Conservation (phyloP, 305 asterid genomes). For the Lippia alba region DNA sequence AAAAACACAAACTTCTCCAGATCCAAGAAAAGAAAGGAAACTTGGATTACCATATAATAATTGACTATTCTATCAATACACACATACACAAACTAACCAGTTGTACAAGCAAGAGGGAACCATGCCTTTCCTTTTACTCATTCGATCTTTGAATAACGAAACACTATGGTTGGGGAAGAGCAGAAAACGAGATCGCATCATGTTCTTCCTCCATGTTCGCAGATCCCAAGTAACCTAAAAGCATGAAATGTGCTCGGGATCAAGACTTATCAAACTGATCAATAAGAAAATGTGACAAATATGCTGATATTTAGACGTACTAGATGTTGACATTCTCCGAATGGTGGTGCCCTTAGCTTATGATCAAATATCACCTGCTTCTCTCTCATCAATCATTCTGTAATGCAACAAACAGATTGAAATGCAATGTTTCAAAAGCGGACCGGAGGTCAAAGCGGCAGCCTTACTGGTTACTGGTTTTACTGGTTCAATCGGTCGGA, state of each 20-base stretch:
- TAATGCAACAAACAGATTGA: slow-evolving; percentile 17
- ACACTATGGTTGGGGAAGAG: slow-evolving; percentile 10
- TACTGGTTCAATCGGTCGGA: no score
- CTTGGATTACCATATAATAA: background rate
- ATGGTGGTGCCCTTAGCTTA: slow-evolving; percentile 5
- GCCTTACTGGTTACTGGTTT: no score
- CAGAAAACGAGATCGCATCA: slow-evolving; percentile 19
- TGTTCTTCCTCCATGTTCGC: slow-evolving; percentile 4
- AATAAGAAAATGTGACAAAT: background rate
- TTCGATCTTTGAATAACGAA: background rate
- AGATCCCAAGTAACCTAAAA: background rate
- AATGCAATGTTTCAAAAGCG: no score
- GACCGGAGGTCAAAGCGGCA: no score
- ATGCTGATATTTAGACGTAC: background rate
- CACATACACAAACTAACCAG: background rate
- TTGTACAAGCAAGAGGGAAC: background rate
- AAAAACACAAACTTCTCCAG: slow-evolving; percentile 6
- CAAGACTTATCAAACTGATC: background rate
- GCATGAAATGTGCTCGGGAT: slow-evolving; percentile 8
- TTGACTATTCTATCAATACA: background rate
- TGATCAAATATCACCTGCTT: background rate
- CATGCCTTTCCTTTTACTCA: background rate
- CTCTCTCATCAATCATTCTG: slow-evolving; percentile 11
- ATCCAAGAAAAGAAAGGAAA: slow-evolving; percentile 13
- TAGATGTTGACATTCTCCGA: slow-evolving; percentile 6